Percentiles rank a stretch among this genome's conserved stretches.
Conservation (phyloP, 2,329 filamentous ascomycete species). For the Hymenoscyphus linearis region DNA sequence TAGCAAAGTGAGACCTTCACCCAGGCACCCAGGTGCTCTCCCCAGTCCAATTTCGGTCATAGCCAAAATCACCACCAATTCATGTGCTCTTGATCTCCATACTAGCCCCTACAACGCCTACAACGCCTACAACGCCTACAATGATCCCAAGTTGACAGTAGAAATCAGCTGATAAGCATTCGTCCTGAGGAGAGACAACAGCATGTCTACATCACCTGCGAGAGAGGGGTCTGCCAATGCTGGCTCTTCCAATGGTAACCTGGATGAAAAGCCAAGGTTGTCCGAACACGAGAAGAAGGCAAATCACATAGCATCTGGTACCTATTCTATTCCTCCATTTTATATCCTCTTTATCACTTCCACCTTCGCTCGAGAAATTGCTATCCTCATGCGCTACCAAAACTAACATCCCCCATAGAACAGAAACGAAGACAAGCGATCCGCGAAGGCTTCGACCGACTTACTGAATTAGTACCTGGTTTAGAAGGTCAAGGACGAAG, state of each 20-base stretch:
- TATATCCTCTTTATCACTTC: neutral
- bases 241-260: constrained; percentile 23
- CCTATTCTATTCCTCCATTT: neutral
- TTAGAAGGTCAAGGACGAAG: constrained; percentile 63
- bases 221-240: constrained; percentile 26
- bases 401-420: constrained; percentile 34
- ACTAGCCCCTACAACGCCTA: neutral
- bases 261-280: constrained; percentile 54
- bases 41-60: neutral
- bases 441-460: constrained; percentile 62
- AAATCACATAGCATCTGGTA: constrained; percentile 62
- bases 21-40: neutral
- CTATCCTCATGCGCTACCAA: neutral
- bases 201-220: constrained; percentile 24
- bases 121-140: neutral
- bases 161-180: constrained; percentile 9
- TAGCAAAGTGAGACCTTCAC: neutral
- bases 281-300: constrained; percentile 68
- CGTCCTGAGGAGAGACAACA: neutral
- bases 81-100: neutral
- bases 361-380: neutral
- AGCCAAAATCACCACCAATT: neutral
- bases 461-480: constrained; percentile 64
- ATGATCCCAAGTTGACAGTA: neutral
- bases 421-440: constrained; percentile 48